Percentiles rank a stretch among this genome's conserved stretches.
These are phyloP conservation scores for Talaromyces atroroseus DNA, from an alignment of 2,329 filamentous ascomycete genomes.

Conservation along the genomic window DNA sequence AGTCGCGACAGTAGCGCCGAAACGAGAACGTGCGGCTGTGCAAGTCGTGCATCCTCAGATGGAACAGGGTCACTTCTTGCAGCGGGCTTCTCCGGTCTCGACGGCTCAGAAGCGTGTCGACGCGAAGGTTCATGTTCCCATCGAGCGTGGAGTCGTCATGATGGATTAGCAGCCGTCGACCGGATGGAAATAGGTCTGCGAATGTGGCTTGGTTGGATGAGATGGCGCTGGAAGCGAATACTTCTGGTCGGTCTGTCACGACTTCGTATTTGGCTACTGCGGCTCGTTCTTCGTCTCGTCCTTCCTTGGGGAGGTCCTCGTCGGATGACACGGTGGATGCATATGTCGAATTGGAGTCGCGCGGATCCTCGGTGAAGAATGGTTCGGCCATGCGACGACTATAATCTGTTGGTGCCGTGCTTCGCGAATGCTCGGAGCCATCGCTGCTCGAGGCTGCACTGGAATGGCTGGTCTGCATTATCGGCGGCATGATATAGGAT, in stretches of 20 bases:
- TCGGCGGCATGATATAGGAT: constrained; percentile 23
- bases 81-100: constrained; percentile 43
- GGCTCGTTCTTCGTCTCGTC: neutral
- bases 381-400: constrained; percentile 26
- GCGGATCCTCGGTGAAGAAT: constrained; percentile 25
- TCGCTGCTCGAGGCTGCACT: constrained; percentile 36
- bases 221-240: constrained; percentile 60
- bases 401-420: constrained; percentile 35
- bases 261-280: constrained; percentile 45
- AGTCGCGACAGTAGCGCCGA: constrained; percentile 85
- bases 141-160: constrained; percentile 88
- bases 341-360: constrained; percentile 71
- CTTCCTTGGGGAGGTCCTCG: constrained; percentile 47
- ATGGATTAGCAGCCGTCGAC: constrained; percentile 71
- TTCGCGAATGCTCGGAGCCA: constrained; percentile 33
- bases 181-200: constrained; percentile 77
- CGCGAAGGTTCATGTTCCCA: constrained; percentile 91
- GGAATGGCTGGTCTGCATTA: constrained; percentile 26
- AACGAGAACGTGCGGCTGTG: constrained; percentile 82
- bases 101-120: constrained; percentile 67
- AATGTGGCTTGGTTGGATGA: constrained; percentile 79
- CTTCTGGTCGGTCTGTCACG: constrained; percentile 47
- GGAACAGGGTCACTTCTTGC: constrained; percentile 74
- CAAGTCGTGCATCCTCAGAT: constrained; percentile 90
- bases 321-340: constrained; percentile 65